Percentiles rank a stretch among this genome's conserved stretches.
Evolutionary conservation across 1,284 basidiomycete genomes (phyloP).

Genomic region (Chondrostereum purpureum): DNA sequence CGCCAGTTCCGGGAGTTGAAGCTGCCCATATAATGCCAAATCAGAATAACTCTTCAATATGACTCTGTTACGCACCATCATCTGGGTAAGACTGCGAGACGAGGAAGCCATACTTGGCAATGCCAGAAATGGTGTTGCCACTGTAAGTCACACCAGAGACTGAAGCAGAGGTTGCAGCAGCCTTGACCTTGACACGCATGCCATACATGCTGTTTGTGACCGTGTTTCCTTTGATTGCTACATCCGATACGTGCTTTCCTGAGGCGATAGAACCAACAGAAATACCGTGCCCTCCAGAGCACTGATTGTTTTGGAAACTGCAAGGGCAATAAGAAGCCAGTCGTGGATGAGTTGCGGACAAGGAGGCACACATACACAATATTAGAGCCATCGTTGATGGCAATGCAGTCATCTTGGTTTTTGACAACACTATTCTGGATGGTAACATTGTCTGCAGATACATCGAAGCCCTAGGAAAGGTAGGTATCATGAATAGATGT

Average conservation of each 20-base stretch:
- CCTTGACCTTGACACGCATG: slow-evolving; percentile 34
- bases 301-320: no score
- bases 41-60: no score
- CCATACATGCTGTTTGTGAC: slow-evolving; percentile 25
- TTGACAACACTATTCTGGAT: slow-evolving; percentile 20
- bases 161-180: slow-evolving; percentile 27
- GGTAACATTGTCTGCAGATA: slow-evolving; percentile 25
- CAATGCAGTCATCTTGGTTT: slow-evolving; percentile 41
- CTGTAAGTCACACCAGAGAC: no score
- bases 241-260: slow-evolving; percentile 28
- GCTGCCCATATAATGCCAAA: no score
- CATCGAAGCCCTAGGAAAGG: slow-evolving; percentile 40
- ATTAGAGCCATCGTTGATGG: slow-evolving; percentile 42
- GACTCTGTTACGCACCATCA: slow-evolving; percentile 32
- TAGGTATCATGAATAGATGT: no score
- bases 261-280: slow-evolving; percentile 32
- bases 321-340: no score
- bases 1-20: no score
- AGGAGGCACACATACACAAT: no score
- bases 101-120: slow-evolving; percentile 25
- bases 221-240: slow-evolving; percentile 31
- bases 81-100: no score
- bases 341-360: no score
- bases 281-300: slow-evolving; percentile 44
- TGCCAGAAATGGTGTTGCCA: slow-evolving; percentile 15